Percentiles rank a stretch among this genome's conserved stretches.
Conservation (phyloP, 1,284 basidiomycete species). For the Ganoderma lucidum region DNA sequence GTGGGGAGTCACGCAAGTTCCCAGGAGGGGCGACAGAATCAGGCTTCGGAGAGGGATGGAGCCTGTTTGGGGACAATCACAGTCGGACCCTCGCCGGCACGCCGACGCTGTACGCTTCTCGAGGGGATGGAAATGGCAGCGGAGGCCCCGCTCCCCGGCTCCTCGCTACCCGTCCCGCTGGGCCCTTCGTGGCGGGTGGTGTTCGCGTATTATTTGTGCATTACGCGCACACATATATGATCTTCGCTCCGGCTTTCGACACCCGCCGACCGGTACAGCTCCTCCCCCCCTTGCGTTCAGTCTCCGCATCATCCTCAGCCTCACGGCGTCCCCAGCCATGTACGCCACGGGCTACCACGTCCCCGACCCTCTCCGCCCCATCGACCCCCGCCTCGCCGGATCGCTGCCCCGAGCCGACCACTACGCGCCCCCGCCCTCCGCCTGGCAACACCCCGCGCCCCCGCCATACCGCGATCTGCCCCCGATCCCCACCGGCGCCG, state of each 20-base stretch:
- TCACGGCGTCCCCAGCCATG: constrained; percentile 25
- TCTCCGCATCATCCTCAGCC: constrained; percentile 31
- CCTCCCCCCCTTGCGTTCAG: constrained; percentile 28
- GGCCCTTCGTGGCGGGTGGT: not conserved
- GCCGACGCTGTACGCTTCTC: constrained; percentile 5
- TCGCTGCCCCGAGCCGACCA: constrained; percentile 23
- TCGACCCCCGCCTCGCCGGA: constrained; percentile 19
- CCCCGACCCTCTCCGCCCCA: constrained; percentile 25
- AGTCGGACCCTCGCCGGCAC: constrained; percentile 13
- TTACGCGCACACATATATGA: constrained; percentile 23
- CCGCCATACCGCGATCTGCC: constrained; percentile 27
- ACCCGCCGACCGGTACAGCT: constrained; percentile 22
- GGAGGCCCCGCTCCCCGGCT: not conserved
- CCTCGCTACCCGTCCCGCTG: not conserved
- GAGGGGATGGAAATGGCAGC: not conserved
- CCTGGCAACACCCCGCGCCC: constrained; percentile 25
- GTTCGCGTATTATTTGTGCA: not conserved
- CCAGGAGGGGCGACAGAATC: not conserved
- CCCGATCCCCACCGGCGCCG: constrained; percentile 14
- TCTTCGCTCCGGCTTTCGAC: constrained; percentile 26
- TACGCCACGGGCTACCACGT: constrained; percentile 26
- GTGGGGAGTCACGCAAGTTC: constrained; percentile 1
- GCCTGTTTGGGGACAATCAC: constrained; percentile 1
- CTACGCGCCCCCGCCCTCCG: constrained; percentile 21
- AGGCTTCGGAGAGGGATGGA: not conserved